Conservation (phyloP, 106 monocot species). For the Dendrobium officinale region DNA sequence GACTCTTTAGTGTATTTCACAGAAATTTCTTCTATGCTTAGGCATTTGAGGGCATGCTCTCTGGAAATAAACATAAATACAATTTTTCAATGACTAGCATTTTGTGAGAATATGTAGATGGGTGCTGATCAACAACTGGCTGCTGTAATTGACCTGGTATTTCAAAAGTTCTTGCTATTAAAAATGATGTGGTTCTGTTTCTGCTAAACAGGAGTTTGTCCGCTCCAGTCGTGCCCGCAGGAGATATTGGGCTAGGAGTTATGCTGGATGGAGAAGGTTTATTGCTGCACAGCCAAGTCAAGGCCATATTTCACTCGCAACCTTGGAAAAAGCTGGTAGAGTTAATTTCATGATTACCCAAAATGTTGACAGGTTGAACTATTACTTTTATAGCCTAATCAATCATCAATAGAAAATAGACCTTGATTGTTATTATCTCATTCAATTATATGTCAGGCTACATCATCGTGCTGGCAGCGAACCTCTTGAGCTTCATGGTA, state of each 20-base stretch:
- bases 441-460: constrained; percentile 41
- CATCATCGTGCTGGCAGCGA: constrained; percentile 95
- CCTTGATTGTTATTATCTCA: constrained; percentile 2
- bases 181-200: not conserved
- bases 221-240: constrained; percentile 66
- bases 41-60: not conserved
- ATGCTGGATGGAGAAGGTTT: constrained; percentile 99
- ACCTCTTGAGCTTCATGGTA: constrained; percentile 94
- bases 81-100: not conserved
- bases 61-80: not conserved
- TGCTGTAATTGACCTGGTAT: not conserved
- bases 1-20: not conserved
- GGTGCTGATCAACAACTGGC: not conserved
- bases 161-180: not conserved
- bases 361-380: constrained; percentile 81
- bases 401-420: not conserved
- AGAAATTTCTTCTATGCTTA: not conserved
- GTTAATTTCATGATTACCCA: constrained; percentile 82
- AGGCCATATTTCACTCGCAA: constrained; percentile 57
- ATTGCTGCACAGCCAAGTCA: constrained; percentile 75
- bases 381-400: not conserved
- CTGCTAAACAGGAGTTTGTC: constrained; percentile 63
- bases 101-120: not conserved
- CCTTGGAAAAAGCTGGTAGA: constrained; percentile 79
- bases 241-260: constrained; percentile 98